Base-by-base conservation (phyloP, 208 protist species). In the Leishmania major region DNA sequence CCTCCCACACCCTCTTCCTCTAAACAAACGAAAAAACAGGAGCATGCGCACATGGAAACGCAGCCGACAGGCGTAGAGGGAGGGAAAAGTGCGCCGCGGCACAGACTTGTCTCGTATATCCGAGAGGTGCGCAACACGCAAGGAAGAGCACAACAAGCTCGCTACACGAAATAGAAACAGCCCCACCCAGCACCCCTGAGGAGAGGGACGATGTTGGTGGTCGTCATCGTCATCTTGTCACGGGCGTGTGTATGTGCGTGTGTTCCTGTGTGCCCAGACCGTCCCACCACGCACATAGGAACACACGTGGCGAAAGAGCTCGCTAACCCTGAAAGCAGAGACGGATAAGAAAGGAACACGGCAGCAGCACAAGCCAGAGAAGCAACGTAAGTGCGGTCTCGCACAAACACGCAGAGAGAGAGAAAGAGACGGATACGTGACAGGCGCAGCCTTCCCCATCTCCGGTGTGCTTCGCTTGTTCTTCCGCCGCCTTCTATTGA, bases 401-500 rank as follows among this genome's bases (percentile, higher is more conserved):
- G 25, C 35, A 13, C 43, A 51, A 6, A 51, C 35, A 15, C 67
- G 67, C 40, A 49, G 7, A 35, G 45, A 55, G 45, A 49, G 22
- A 53, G 45, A 8, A 1, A 55, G 25, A 74, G 22, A 74, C 25
- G 25, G n/a, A 25, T 3, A 8, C 25, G 6, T 5, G 25, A 10
- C 22, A 28, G 17, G 6, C 25, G 43, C 10, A 17, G 7, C 43
- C 40, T 31, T 28, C 40, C 19, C 17, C 7, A 47, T 72, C 22
- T 43, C 31, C 4, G 25, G 67, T n/a, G 40, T 8, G 67, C 70
- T 51, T 6, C 45, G 28, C 3, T 37, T 22, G 25, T 5, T 25
- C 2, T 37, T 31, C 13, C 70, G 22, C 51, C 22, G 13, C 47
- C 3, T 19, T 47, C 59, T 85, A 90, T 51, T 90, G 83, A 57